Conservation (phyloP, 139 green algal genomes). For the Micractinium conductrix region DNA sequence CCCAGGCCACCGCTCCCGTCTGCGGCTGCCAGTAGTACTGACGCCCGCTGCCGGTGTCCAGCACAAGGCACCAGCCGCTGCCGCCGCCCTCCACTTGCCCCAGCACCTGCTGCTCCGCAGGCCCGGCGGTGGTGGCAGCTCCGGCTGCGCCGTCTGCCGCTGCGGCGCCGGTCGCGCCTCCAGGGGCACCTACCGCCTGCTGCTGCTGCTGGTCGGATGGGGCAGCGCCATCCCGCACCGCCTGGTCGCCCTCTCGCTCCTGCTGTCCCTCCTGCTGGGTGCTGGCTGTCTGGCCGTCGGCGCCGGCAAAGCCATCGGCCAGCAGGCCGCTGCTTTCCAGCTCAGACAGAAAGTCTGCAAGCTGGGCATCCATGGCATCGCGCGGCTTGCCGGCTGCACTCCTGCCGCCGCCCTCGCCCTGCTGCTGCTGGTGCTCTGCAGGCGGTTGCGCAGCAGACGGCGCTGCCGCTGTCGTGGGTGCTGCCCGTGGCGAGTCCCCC, state of each 20-base stretch:
- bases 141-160: background rate
- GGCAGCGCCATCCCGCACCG: background rate
- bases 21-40: slow-evolving; percentile 76
- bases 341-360: slow-evolving; percentile 78
- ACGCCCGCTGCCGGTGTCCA: slow-evolving; percentile 68
- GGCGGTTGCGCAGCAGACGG: background rate
- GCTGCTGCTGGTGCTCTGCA: background rate
- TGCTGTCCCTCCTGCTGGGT: background rate
- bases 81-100: slow-evolving; percentile 52
- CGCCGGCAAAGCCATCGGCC: slow-evolving; percentile 31
- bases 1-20: slow-evolving; percentile 76
- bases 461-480: background rate
- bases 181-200: background rate
- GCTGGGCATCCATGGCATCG: slow-evolving; percentile 51
- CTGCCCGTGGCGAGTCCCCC: background rate
- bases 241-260: background rate
- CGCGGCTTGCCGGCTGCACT: background rate
- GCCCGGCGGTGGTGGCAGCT: background rate
- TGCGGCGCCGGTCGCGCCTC: background rate
- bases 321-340: slow-evolving; percentile 79
- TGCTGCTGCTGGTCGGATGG: background rate
- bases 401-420: background rate
- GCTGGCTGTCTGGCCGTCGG: background rate
- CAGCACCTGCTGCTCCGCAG: slow-evolving; percentile 66
- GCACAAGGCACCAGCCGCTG: slow-evolving; percentile 43